These are phyloP conservation scores for Penicillium manginii DNA, from an alignment of 495 filamentous ascomycete species.

Conservation along the genomic window DNA sequence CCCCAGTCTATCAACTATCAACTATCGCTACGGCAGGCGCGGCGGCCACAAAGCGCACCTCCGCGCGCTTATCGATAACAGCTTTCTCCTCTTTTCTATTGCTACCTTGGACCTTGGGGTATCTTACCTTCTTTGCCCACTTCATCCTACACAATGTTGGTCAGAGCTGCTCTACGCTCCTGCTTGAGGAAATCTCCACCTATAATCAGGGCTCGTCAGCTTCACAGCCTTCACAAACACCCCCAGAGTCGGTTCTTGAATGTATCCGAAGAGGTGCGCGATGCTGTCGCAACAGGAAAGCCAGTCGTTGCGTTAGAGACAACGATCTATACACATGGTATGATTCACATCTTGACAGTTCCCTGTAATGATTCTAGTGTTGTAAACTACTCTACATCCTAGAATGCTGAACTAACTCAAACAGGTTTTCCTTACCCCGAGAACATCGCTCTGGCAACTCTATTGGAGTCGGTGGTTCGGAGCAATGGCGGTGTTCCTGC, in stretches of 20 bases:
- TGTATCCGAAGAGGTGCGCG: conserved; percentile 80
- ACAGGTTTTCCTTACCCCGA: conserved; percentile 83
- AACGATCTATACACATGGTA: conserved; percentile 85
- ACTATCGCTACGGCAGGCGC: conserved; percentile 37
- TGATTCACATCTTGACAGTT: conserved; percentile 29
- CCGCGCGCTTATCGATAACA: conserved; percentile 41
- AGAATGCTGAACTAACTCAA: neutral
- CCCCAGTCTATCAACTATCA: conserved; percentile 37
- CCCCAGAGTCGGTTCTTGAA: conserved; percentile 60
- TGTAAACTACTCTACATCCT: too few species aligned
- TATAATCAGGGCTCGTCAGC: conserved; percentile 24
- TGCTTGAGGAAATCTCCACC: conserved; percentile 20
- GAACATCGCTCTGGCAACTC: conserved; percentile 68
- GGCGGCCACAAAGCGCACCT: conserved; percentile 41
- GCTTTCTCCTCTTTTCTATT: conserved; percentile 34
- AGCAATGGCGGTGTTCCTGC: conserved; percentile 86
- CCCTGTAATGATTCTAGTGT: conserved; percentile 8
- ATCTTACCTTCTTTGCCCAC: neutral
- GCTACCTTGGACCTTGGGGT: conserved; percentile 8
- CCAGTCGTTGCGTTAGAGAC: conserved; percentile 93
- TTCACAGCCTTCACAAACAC: conserved; percentile 40
- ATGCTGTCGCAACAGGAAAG: conserved; percentile 69
- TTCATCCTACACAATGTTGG: conserved; percentile 31
- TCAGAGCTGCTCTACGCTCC: conserved; percentile 30
- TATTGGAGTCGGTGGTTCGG: conserved; percentile 77